Evolutionary conservation across 306 rosid genomes (phyloP).

Genomic region (Vachellia collinsii): DNA sequence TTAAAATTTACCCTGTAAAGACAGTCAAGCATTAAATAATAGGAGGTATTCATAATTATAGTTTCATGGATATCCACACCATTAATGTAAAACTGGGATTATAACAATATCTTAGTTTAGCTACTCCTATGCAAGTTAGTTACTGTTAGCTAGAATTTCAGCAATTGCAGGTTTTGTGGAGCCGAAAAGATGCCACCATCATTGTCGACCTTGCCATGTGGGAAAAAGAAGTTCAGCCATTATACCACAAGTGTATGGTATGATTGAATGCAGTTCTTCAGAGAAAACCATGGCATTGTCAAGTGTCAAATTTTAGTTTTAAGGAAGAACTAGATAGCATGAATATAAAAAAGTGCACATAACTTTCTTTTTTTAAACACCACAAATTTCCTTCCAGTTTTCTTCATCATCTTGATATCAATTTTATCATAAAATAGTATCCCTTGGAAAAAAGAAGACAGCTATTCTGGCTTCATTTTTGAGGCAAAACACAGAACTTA

Average conservation of each 20-base stretch:
- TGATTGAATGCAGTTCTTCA: background rate
- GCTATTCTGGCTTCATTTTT: conserved; percentile 28
- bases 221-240: background rate
- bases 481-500: background rate
- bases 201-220: background rate
- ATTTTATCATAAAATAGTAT: conserved; percentile 25
- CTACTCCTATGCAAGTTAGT: conserved; percentile 29
- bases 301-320: background rate
- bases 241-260: background rate
- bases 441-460: background rate
- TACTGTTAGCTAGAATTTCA: conserved; percentile 22
- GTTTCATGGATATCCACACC: conserved; percentile 14
- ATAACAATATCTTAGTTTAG: conserved; percentile 23
- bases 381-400: conserved; percentile 18
- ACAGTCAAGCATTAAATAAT: conserved; percentile 20
- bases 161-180: conserved; percentile 23
- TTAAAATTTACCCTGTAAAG: conserved; percentile 12
- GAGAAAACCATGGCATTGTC: background rate
- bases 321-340: background rate
- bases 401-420: conserved; percentile 27
- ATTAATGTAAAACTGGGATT: background rate
- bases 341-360: background rate
- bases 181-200: conserved; percentile 29
- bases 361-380: background rate
- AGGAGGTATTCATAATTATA: conserved; percentile 14